A percentile compares a stretch with the other conserved stretches of the same genome.
phyloP scores from a whole-genome alignment of 768 basidiomycete species.

The Strobilomyces dryophilus region DNA sequence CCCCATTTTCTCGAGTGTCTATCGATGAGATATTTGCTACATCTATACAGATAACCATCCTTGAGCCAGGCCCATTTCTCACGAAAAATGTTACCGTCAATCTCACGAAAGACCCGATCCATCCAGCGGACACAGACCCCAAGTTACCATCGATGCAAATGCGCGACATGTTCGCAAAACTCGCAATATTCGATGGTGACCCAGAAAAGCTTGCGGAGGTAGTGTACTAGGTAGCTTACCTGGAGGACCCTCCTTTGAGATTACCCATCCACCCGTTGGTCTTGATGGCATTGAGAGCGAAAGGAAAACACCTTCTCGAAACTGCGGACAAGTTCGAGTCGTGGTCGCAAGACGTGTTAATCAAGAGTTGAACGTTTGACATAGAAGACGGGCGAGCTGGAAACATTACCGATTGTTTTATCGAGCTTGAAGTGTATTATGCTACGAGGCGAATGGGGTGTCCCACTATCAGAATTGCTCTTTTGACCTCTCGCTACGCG shows the following conservation, averaged over 20 bases:
- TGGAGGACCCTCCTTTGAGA: slow-evolving; percentile 16
- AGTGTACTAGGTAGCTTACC: slow-evolving; percentile 4
- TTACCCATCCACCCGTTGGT: slow-evolving; percentile 1
- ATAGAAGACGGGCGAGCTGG: too few relatives aligned
- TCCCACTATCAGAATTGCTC: too few relatives aligned
- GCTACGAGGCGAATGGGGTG: too few relatives aligned
- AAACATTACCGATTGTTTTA: too few relatives aligned
- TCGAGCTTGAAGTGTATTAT: too few relatives aligned
- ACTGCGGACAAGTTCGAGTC: slow-evolving; percentile 14
- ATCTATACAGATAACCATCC: slow-evolving; percentile 1
- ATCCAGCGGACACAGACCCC: slow-evolving; percentile 13
- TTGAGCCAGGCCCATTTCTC: slow-evolving; percentile 1
- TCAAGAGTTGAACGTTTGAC: not conserved
- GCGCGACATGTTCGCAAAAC: not conserved
- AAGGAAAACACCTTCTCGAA: slow-evolving; percentile 8
- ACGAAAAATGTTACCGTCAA: not conserved
- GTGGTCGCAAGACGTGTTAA: not conserved
- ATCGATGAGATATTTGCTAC: not conserved
- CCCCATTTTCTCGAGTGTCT: too few relatives aligned
- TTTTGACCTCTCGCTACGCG: too few relatives aligned
- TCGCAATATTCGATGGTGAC: slow-evolving; percentile 9
- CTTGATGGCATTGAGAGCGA: not conserved
- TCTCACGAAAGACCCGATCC: not conserved
- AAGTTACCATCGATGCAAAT: not conserved
- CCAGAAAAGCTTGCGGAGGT: slow-evolving; percentile 14